Evolutionary conservation across 371 early-diverging fungal species (phyloP).

Genomic region (Circinella minor): DNA sequence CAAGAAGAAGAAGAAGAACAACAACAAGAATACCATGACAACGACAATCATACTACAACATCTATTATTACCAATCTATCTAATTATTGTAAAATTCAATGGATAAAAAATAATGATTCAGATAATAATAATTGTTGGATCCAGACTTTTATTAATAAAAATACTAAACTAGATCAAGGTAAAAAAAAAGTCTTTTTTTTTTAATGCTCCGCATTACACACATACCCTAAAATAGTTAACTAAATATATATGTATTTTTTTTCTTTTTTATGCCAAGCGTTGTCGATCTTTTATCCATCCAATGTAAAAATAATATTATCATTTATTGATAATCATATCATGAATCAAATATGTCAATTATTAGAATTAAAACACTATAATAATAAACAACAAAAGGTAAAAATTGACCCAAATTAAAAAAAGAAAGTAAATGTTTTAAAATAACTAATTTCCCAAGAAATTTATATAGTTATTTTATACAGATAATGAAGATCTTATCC

Average conservation of each 20-base stretch:
- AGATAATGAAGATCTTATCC: background rate
- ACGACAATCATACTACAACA: background rate
- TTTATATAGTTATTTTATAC: background rate
- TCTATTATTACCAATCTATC: background rate
- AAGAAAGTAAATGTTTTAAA: too few relatives aligned
- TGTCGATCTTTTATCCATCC: constrained; percentile 11
- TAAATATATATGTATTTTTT: background rate
- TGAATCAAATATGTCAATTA: background rate
- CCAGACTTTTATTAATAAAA: background rate
- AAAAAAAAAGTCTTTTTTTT: constrained; percentile 8
- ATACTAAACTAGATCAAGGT: constrained; percentile 2
- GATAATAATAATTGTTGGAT: background rate
- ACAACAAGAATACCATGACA: background rate
- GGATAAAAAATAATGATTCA: background rate
- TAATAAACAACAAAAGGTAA: background rate
- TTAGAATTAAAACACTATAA: background rate
- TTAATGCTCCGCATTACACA: background rate
- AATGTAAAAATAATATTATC: background rate
- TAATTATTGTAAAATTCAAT: background rate
- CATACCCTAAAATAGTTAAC: background rate
- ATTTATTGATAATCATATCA: background rate
- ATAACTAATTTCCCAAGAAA: too few relatives aligned
- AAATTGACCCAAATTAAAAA: background rate
- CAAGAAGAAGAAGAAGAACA: background rate
- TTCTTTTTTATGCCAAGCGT: background rate